Percentiles rank a stretch among this genome's conserved stretches.
Evolutionary conservation across 768 basidiomycete genomes (phyloP).

Genomic region (Mycena crocata): DNA sequence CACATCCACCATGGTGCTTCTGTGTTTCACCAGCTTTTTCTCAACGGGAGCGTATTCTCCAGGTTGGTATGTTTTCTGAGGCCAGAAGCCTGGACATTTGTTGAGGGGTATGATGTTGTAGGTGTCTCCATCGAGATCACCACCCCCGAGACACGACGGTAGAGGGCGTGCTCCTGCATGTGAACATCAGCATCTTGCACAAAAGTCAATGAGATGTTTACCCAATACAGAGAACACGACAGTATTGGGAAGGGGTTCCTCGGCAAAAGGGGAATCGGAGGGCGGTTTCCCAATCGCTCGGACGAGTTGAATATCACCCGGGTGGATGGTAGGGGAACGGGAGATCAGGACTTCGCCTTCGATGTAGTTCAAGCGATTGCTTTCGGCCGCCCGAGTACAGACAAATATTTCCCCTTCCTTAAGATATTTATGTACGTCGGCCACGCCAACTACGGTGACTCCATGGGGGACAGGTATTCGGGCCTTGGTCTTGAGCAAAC

Average conservation of each 20-base stretch:
- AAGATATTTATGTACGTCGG: constrained; percentile 70
- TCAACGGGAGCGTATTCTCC: constrained; percentile 62
- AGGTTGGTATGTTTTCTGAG: constrained; percentile 44
- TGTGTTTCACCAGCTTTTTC: constrained; percentile 56
- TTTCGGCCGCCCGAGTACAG: constrained; percentile 59
- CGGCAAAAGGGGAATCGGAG: constrained; percentile 60
- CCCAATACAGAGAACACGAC: constrained; percentile 74
- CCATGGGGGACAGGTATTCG: constrained; percentile 74
- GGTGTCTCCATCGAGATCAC: constrained; percentile 75
- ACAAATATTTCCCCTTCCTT: constrained; percentile 70
- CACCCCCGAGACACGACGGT: constrained; percentile 73
- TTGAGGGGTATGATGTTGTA: constrained; percentile 64
- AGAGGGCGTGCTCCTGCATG: constrained; percentile 65
- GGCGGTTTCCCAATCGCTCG: constrained; percentile 71
- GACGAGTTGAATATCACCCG: constrained; percentile 74
- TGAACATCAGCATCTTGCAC: background rate
- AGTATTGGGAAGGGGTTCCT: constrained; percentile 67
- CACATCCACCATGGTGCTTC: constrained; percentile 71
- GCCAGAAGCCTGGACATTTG: constrained; percentile 49
- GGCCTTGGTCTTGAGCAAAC: constrained; percentile 72
- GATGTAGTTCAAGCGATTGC: constrained; percentile 53
- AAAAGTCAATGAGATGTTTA: constrained; percentile 33
- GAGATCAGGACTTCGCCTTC: constrained; percentile 68
- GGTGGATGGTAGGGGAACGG: constrained; percentile 76
- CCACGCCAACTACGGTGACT: constrained; percentile 79